phyloP scores from a whole-genome alignment of 1,139 yeast species.

The Pichia sp. region DNA sequence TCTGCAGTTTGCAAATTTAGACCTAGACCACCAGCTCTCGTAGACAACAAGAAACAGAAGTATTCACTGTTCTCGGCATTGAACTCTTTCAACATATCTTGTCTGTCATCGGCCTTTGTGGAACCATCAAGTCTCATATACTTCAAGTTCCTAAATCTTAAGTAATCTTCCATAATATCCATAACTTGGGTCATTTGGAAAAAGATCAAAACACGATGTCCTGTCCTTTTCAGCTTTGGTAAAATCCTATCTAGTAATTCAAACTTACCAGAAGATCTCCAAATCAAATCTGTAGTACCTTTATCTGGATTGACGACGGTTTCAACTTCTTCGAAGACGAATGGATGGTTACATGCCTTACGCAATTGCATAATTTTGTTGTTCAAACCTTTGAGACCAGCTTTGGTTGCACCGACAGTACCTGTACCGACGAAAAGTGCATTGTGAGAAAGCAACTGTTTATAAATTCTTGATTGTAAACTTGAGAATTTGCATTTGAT shows the following conservation, averaged over 20 bases:
- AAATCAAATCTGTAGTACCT: constrained; percentile 64
- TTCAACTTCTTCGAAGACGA: constrained; percentile 94
- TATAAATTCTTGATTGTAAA: constrained; percentile 72
- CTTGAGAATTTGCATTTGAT: constrained; percentile 93
- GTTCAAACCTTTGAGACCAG: constrained; percentile 77
- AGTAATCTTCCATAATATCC: constrained; percentile 86
- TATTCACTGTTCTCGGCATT: constrained; percentile 71
- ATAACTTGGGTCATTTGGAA: constrained; percentile 87
- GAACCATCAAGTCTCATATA: constrained; percentile 79
- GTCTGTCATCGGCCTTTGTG: constrained; percentile 81
- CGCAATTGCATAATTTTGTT: constrained; percentile 94
- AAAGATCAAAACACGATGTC: constrained; percentile 75
- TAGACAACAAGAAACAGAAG: constrained; percentile 72
- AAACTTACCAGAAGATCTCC: constrained; percentile 74
- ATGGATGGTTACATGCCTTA: constrained; percentile 96
- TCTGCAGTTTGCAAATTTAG: constrained; percentile 84
- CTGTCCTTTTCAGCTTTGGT: constrained; percentile 70
- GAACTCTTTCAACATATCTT: constrained; percentile 59
- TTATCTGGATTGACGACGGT: constrained; percentile 72
- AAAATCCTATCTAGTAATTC: constrained; percentile 69
- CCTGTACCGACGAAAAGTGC: constrained; percentile 57
- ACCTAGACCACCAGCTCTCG: constrained; percentile 90
- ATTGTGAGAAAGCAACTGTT: constrained; percentile 71
- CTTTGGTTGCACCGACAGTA: constrained; percentile 36
- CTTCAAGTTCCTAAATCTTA: constrained; percentile 58